Evolutionary conservation across 495 filamentous ascomycete species (phyloP).

Genomic region (Neurospora sp.): DNA sequence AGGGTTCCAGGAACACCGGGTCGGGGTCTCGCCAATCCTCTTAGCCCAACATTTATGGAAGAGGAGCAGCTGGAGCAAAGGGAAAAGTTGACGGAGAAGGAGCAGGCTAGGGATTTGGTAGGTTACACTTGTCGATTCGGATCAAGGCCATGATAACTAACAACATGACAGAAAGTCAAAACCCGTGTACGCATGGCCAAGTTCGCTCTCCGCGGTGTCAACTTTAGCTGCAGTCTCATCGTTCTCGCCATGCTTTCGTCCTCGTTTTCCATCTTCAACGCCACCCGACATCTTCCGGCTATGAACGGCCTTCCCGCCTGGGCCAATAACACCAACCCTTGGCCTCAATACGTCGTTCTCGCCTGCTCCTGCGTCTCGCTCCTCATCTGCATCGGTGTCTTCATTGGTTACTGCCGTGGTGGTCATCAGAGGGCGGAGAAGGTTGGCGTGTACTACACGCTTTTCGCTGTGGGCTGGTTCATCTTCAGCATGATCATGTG

Average conservation of each 20-base stretch:
- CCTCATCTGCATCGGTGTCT: conserved; percentile 63
- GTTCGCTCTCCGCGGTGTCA: conserved; percentile 82
- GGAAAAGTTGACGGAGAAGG: conserved; percentile 67
- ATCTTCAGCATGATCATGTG: conserved; percentile 90
- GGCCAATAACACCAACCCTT: conserved; percentile 66
- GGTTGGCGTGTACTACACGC: conserved; percentile 83
- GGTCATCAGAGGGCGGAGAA: conserved; percentile 87
- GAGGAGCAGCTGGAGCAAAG: conserved; percentile 73
- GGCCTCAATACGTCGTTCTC: conserved; percentile 83
- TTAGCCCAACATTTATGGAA: conserved; percentile 84
- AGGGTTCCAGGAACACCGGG: conserved; percentile 72
- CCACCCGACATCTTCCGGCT: conserved; percentile 60
- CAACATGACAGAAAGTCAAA: conserved; percentile 67
- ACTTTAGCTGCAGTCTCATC: conserved; percentile 93
- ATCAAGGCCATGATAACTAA: conserved; percentile 6
- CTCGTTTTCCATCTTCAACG: conserved; percentile 81
- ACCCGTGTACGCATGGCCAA: conserved; percentile 87
- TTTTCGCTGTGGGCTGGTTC: conserved; percentile 88
- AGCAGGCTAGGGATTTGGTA: conserved; percentile 79
- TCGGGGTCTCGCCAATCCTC: conserved; percentile 49
- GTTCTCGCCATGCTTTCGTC: conserved; percentile 78
- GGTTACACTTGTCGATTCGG: conserved; percentile 18
- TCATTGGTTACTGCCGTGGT: conserved; percentile 79
- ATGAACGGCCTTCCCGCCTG: conserved; percentile 76
- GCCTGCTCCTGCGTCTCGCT: conserved; percentile 71